Evolutionary conservation across 208 protist species (phyloP).

Genomic region (Crithidia bombi): DNA sequence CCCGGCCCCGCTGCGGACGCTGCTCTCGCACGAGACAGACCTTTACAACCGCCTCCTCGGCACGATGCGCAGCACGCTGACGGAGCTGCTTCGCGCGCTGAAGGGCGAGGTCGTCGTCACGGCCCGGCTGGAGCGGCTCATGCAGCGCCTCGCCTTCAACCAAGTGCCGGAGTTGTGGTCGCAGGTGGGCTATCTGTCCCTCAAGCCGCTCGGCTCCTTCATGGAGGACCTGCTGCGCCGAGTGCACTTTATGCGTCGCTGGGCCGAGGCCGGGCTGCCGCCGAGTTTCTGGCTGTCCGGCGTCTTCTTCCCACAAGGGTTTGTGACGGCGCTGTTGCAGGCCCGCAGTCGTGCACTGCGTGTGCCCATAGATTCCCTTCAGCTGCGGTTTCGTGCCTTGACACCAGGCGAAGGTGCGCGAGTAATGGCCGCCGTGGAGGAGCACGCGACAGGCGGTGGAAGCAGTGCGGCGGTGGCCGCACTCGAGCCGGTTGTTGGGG

Average conservation of each 20-base stretch:
- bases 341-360: constrained; percentile 80
- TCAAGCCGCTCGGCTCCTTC: constrained; percentile 95
- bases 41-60: constrained; percentile 83
- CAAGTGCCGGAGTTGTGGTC: constrained; percentile 94
- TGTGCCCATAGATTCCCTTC: constrained; percentile 90
- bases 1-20: constrained; percentile 77
- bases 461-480: constrained; percentile 27
- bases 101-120: constrained; percentile 92
- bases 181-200: constrained; percentile 90
- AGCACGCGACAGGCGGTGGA: constrained; percentile 21
- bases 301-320: constrained; percentile 98
- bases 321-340: constrained; percentile 91
- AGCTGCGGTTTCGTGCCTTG: constrained; percentile 68
- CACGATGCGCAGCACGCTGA: constrained; percentile 56
- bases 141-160: constrained; percentile 72
- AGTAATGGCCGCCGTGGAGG: constrained; percentile 30
- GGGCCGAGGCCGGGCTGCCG: constrained; percentile 89
- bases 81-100: constrained; percentile 76
- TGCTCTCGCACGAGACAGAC: constrained; percentile 90
- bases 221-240: constrained; percentile 92
- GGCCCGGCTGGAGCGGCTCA: constrained; percentile 71
- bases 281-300: constrained; percentile 95
- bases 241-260: constrained; percentile 91
- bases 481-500: constrained; percentile 65
- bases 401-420: constrained; percentile 30